Conservation (phyloP, 345 rosid species). For the Euphorbia tirucalli region DNA sequence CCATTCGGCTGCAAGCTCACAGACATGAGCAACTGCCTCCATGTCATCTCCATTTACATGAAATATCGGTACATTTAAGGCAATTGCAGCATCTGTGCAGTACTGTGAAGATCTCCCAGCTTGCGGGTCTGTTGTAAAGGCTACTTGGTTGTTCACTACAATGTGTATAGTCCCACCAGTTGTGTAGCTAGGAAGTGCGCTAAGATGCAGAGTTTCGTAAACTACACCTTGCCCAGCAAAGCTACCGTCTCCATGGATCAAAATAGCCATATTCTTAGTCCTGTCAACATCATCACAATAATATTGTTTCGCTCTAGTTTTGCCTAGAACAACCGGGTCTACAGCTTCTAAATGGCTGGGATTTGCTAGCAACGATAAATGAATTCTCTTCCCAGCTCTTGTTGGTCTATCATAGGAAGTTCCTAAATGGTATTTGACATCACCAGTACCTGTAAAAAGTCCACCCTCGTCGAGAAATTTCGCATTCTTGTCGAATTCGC, state of each 20-base stretch:
- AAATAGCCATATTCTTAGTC: slow-evolving; percentile 66
- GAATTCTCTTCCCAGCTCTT: slow-evolving; percentile 80
- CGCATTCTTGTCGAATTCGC: slow-evolving; percentile 72
- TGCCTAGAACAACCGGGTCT: slow-evolving; percentile 77
- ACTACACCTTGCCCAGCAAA: slow-evolving; percentile 91
- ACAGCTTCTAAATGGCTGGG: slow-evolving; percentile 94
- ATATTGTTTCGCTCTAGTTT: slow-evolving; percentile 81
- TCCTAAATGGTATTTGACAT: slow-evolving; percentile 79
- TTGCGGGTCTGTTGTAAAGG: slow-evolving; percentile 78
- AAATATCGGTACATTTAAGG: slow-evolving; percentile 75
- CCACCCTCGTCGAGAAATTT: slow-evolving; percentile 74
- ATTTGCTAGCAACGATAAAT: slow-evolving; percentile 77
- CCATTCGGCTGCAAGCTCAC: slow-evolving; percentile 92
- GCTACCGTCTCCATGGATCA: slow-evolving; percentile 92
- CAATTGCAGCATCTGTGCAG: slow-evolving; percentile 85
- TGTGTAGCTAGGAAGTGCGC: slow-evolving; percentile 79
- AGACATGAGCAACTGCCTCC: slow-evolving; percentile 74
- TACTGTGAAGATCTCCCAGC: slow-evolving; percentile 80
- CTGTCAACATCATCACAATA: slow-evolving; percentile 59
- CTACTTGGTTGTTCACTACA: slow-evolving; percentile 87
- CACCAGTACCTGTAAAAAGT: slow-evolving; percentile 78
- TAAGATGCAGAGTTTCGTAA: slow-evolving; percentile 81
- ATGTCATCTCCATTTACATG: slow-evolving; percentile 81
- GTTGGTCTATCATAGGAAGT: slow-evolving; percentile 90
- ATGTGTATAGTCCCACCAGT: slow-evolving; percentile 86